phyloP scores from a whole-genome alignment of 2,329 filamentous ascomycete species.

The Aspergillus sp. region DNA sequence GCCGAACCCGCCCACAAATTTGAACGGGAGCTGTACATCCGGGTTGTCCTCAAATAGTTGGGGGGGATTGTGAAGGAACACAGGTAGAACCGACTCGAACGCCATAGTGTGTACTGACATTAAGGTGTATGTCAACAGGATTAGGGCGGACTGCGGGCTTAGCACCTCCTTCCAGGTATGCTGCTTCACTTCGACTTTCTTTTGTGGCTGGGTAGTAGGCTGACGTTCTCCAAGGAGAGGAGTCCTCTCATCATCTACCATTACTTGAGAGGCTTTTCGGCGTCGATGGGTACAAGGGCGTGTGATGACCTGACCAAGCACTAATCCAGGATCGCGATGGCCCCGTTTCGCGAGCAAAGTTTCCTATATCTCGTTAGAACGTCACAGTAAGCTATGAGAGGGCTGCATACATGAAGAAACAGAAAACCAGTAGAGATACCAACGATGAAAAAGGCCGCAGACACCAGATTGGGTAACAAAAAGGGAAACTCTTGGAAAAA shows the following conservation, averaged over 20 bases:
- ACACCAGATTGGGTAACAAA: conserved; percentile 77
- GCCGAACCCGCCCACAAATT: conserved; percentile 81
- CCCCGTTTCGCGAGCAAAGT: conserved; percentile 72
- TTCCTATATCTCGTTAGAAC: conserved; percentile 55
- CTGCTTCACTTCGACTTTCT: conserved; percentile 20
- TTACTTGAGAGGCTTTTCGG: conserved; percentile 14
- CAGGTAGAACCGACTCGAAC: conserved; percentile 83
- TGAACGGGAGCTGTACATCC: conserved; percentile 67
- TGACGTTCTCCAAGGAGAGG: conserved; percentile 29
- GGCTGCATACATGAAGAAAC: conserved; percentile 66
- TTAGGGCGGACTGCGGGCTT: conserved; percentile 70
- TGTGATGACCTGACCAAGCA: conserved; percentile 67
- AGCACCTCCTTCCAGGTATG: conserved; percentile 65
- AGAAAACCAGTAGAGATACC: conserved; percentile 72
- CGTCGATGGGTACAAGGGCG: conserved; percentile 35
- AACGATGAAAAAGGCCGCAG: conserved; percentile 72
- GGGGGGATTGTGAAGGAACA: conserved; percentile 77
- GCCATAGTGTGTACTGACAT: conserved; percentile 79
- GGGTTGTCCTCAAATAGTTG: conserved; percentile 56
- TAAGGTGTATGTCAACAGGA: conserved; percentile 75
- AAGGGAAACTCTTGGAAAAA: conserved; percentile 80
- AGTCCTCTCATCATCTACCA: conserved; percentile 27
- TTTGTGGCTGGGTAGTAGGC: conserved; percentile 10
- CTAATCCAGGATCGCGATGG: conserved; percentile 70
- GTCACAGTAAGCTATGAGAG: conserved; percentile 41